These are phyloP conservation scores for Bipolaris oryzae DNA, from an alignment of 2,329 filamentous ascomycete genomes.

Conservation along the genomic window DNA sequence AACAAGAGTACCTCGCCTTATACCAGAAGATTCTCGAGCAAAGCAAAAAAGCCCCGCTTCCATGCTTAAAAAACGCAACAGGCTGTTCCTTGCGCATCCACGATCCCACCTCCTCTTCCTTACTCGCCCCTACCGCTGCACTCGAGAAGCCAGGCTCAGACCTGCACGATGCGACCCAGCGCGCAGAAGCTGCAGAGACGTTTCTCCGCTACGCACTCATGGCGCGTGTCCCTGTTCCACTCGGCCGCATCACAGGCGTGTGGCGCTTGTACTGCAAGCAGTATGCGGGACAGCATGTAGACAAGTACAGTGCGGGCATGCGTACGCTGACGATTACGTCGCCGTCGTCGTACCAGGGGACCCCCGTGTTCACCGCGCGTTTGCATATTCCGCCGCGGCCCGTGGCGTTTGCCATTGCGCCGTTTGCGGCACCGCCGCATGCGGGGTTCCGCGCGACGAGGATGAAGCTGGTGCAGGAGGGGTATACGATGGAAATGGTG, in stretches of 20 bases:
- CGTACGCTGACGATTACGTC: slow-evolving; percentile 30
- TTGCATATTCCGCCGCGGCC: slow-evolving; percentile 37
- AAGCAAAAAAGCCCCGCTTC: too few relatives aligned
- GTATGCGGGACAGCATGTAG: slow-evolving; percentile 33
- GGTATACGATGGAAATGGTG: slow-evolving; percentile 33
- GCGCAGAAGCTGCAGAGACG: slow-evolving; percentile 14
- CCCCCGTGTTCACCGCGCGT: slow-evolving; percentile 29
- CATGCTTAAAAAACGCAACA: too few relatives aligned
- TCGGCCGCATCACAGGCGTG: slow-evolving; percentile 29
- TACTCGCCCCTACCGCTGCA: slow-evolving; percentile 11
- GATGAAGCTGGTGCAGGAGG: slow-evolving; percentile 29
- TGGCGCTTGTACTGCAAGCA: slow-evolving; percentile 33
- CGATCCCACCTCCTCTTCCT: too few relatives aligned
- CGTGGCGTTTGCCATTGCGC: slow-evolving; percentile 24
- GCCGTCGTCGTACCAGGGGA: neutral
- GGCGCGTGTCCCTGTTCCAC: slow-evolving; percentile 33
- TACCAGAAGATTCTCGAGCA: too few relatives aligned
- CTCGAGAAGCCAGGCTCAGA: slow-evolving; percentile 1
- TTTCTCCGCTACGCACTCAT: slow-evolving; percentile 27
- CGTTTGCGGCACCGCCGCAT: slow-evolving; percentile 35
- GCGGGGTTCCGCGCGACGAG: slow-evolving; percentile 32
- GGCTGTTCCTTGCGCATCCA: too few relatives aligned
- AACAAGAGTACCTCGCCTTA: slow-evolving; percentile 6
- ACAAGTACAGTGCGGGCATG: slow-evolving; percentile 36
- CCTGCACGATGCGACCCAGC: neutral